Base-by-base conservation (phyloP, 140 eudicot species). In the Ambrosia hybrid region DNA sequence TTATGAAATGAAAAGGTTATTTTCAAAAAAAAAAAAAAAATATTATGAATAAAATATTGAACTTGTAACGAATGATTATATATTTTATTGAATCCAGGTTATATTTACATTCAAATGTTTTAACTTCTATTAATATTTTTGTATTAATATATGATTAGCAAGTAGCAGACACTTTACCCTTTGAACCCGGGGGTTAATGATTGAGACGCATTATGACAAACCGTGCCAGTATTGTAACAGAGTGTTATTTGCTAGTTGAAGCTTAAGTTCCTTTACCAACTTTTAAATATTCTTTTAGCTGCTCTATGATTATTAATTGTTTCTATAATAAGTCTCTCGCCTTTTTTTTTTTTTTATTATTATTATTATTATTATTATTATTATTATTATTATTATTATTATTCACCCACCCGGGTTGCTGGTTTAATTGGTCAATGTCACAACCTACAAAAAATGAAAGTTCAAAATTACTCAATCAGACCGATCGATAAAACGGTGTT, bases 181-280 rank as follows among this genome's bases (percentile, higher is more conserved):
- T 36, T 52, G 63, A 52, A 74, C 53, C 53, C 38, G 12, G 53
- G 78, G 70, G 37, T 74, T 74, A 38, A 74, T 74, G 66, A 74
- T 65, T 74, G 73, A 62, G 46, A 37, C 36, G 33, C 46, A 65
- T 52, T 74, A 74, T 56, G 73, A 65, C 79, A 74, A 74, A 65
- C 3, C 52, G 33, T 74, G 65, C 30, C 72, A 64, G 65, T 53
- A 52, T 65, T 51, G 48, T 64, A 65, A 64, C 72, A 65, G 46
- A 63, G 71, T 62, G 78, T 73, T 49, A 26, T 63, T n/a, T 39
- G 45, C 67, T 51, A 57, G 26, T 71, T 71, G 67, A 57, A 26
- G 39, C 63, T 34, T 62, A 73, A 62, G 59, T 36, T 55, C 37
- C 61, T 73, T 73, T 61, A 55, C 72, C 46, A 37, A 51, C 72